phyloP scores from a whole-genome alignment of 2,329 filamentous ascomycete genomes.

The Periconia sp. region DNA sequence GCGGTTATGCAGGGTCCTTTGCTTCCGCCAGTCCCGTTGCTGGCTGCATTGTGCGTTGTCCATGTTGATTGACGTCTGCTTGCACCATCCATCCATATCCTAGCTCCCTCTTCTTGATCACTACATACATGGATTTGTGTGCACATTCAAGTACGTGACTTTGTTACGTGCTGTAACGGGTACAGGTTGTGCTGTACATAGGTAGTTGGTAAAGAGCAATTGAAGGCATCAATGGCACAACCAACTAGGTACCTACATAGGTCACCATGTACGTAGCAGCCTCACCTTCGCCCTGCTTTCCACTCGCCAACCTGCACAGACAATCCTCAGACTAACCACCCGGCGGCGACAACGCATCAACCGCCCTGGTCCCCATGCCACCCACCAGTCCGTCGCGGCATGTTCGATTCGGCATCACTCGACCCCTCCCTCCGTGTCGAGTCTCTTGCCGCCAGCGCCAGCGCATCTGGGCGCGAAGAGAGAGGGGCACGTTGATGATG shows the following conservation, averaged over 20 bases:
- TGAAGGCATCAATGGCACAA: too few species aligned
- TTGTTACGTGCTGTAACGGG: too few species aligned
- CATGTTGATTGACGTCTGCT: background rate
- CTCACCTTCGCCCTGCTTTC: conserved; percentile 6
- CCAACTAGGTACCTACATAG: too few species aligned
- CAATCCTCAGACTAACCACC: conserved; percentile 6
- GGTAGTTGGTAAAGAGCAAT: too few species aligned
- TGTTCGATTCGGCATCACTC: conserved; percentile 13
- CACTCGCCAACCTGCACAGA: conserved; percentile 26
- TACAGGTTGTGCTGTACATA: too few species aligned
- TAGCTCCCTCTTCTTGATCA: too few species aligned
- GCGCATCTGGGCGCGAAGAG: conserved; percentile 11
- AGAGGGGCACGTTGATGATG: background rate
- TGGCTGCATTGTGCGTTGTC: conserved; percentile 6
- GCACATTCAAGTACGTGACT: too few species aligned
- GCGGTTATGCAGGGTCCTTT: conserved; percentile 6
- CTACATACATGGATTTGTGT: too few species aligned
- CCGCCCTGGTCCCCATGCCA: conserved; percentile 5
- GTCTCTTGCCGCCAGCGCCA: conserved; percentile 20
- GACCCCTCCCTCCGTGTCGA: conserved; percentile 19
- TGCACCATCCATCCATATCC: background rate
- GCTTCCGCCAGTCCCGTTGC: background rate
- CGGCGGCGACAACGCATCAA: conserved; percentile 26
- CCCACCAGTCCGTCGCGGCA: conserved; percentile 1
- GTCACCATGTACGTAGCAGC: too few species aligned